These are phyloP conservation scores for Saccharomyces paradoxus DNA, from an alignment of 805 yeast genomes.

Conservation along the genomic window DNA sequence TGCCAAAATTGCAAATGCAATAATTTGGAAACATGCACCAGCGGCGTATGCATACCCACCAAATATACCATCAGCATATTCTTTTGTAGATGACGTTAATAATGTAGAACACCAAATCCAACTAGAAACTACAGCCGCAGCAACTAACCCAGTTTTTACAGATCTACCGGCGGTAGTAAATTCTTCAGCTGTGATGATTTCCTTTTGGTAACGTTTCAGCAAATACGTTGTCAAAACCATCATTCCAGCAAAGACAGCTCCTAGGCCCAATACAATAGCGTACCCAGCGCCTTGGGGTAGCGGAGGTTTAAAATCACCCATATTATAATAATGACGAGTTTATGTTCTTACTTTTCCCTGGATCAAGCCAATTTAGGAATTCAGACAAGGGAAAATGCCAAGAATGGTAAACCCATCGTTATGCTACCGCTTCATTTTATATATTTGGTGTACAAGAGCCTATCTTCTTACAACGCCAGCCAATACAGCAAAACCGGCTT, in stretches of 20 bases:
- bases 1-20: slow-evolving; percentile 77
- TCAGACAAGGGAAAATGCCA: neutral
- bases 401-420: neutral
- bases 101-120: slow-evolving; percentile 94
- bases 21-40: slow-evolving; percentile 86
- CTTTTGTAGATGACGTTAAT: slow-evolving; percentile 67
- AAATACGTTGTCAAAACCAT: slow-evolving; percentile 71
- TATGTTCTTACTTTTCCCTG: neutral
- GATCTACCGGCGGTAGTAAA: slow-evolving; percentile 89
- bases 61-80: slow-evolving; percentile 66
- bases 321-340: neutral
- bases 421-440: neutral
- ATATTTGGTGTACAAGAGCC: neutral
- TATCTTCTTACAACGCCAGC: neutral
- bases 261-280: slow-evolving; percentile 83
- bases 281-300: slow-evolving; percentile 78
- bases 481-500: neutral
- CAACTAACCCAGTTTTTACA: slow-evolving; percentile 75
- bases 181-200: slow-evolving; percentile 86
- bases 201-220: slow-evolving; percentile 71
- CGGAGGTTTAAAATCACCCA: slow-evolving; percentile 26
- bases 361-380: neutral
- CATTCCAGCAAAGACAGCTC: slow-evolving; percentile 65
- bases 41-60: slow-evolving; percentile 83
- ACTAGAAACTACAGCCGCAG: slow-evolving; percentile 84